Conservation (phyloP, 129 eudicot species). For the Arctium lappa region DNA sequence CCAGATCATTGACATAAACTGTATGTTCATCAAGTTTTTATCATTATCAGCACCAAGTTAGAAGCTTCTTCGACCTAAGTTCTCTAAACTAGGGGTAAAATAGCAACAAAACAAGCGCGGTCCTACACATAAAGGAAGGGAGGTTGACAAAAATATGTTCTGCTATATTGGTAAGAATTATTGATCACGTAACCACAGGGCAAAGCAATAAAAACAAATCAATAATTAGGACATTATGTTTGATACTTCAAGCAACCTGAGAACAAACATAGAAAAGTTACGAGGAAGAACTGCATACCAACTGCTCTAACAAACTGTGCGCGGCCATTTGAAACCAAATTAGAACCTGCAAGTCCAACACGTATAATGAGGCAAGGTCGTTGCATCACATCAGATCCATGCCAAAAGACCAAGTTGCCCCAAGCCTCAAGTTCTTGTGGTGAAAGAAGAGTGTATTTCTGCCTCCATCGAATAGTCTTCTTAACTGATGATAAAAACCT, state of each 20-base stretch:
- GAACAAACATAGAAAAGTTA: neutral
- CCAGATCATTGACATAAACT: neutral
- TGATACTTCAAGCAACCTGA: neutral
- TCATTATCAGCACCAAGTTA: neutral
- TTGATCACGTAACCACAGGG: neutral
- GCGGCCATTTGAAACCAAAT: slow-evolving; percentile 40
- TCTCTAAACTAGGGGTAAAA: neutral
- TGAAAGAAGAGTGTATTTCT: slow-evolving; percentile 50
- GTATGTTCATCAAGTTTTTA: neutral
- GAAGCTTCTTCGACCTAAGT: neutral
- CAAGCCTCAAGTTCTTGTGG: slow-evolving; percentile 64
- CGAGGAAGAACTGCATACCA: slow-evolving; percentile 38
- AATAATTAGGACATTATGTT: neutral
- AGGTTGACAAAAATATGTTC: neutral
- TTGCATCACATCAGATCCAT: slow-evolving; percentile 51
- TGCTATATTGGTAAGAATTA: neutral
- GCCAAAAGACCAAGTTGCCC: slow-evolving; percentile 72
- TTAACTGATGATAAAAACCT: slow-evolving; percentile 50
- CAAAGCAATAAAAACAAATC: neutral
- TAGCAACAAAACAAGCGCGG: neutral
- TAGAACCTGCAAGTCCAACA: slow-evolving; percentile 56
- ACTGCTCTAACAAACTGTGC: slow-evolving; percentile 56
- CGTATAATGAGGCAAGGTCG: slow-evolving; percentile 67
- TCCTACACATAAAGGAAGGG: neutral
- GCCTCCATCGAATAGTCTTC: slow-evolving; percentile 71